phyloP scores from a whole-genome alignment of 2,329 filamentous ascomycete species.

The Ilyonectria mors-panacis region DNA sequence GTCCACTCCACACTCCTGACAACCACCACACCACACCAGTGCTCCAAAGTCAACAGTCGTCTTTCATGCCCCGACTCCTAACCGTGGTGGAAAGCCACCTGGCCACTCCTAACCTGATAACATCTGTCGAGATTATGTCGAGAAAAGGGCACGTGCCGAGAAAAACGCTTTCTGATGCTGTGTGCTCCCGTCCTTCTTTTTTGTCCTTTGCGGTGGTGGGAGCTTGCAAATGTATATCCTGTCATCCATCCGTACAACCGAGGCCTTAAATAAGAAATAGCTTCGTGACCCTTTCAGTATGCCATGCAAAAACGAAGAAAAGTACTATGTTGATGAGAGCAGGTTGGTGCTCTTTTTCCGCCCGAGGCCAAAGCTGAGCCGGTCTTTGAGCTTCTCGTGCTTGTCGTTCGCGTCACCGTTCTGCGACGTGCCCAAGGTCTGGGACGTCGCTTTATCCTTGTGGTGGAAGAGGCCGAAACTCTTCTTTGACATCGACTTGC shows the following conservation, averaged over 20 bases:
- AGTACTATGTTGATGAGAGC: conserved; percentile 46
- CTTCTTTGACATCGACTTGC: conserved; percentile 84
- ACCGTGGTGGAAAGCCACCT: conserved; percentile 16
- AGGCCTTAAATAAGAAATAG: conserved; percentile 31
- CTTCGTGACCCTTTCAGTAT: conserved; percentile 30
- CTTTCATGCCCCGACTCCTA: conserved; percentile 27
- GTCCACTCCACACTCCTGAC: conserved; percentile 24
- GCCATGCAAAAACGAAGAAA: conserved; percentile 17
- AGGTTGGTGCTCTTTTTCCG: conserved; percentile 78
- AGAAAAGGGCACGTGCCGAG: conserved; percentile 24
- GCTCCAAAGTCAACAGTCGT: conserved; percentile 5
- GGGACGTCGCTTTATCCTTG: conserved; percentile 62
- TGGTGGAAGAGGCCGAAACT: conserved; percentile 76
- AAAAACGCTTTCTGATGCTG: conserved; percentile 33
- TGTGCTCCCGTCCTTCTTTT: conserved; percentile 34
- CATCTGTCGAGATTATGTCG: conserved; percentile 19
- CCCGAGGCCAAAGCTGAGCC: conserved; percentile 77
- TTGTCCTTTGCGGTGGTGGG: conserved; percentile 33
- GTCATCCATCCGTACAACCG: conserved; percentile 39
- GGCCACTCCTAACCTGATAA: conserved; percentile 16
- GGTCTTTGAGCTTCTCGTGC: conserved; percentile 70
- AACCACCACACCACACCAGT: neutral
- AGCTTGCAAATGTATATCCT: conserved; percentile 44
- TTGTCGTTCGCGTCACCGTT: conserved; percentile 53
- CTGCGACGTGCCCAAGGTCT: conserved; percentile 37